A percentile compares a stretch with the other conserved stretches of the same genome.
Evolutionary conservation across 2,329 filamentous ascomycete species (phyloP).

Genomic region (Penicillium sp.): DNA sequence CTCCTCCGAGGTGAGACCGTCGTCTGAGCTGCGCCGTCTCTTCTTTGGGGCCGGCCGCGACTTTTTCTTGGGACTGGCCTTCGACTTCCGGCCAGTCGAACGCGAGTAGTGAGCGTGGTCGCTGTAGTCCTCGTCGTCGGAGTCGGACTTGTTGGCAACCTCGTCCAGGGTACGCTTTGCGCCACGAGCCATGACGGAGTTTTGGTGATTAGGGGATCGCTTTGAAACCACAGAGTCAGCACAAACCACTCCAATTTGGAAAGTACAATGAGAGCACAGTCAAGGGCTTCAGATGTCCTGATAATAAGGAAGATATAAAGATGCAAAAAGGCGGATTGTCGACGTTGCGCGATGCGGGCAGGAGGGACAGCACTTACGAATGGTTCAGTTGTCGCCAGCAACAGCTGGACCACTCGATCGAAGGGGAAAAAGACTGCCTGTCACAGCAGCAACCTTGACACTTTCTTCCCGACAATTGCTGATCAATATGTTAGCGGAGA

Average conservation of each 20-base stretch:
- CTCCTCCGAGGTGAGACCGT: conserved; percentile 42
- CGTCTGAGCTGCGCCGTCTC: conserved; percentile 50
- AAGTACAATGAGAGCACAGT: not conserved
- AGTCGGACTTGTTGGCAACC: conserved; percentile 45
- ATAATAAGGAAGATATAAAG: not conserved
- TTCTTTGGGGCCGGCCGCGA: conserved; percentile 38
- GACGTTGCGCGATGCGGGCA: conserved; percentile 7
- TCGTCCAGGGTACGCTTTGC: conserved; percentile 47
- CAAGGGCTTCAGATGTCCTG: no score
- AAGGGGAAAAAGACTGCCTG: not conserved
- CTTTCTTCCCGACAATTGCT: conserved; percentile 19
- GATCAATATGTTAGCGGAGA: conserved; percentile 15
- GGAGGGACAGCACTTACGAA: conserved; percentile 10
- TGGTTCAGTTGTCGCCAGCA: conserved; percentile 12
- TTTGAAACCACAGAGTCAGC: conserved; percentile 10
- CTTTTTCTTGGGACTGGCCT: conserved; percentile 34
- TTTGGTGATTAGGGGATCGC: conserved; percentile 8
- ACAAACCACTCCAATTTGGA: not conserved
- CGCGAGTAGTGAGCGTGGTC: conserved; percentile 35
- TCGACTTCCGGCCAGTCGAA: conserved; percentile 31
- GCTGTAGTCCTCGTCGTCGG: conserved; percentile 47
- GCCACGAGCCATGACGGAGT: conserved; percentile 33
- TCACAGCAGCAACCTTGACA: not conserved
- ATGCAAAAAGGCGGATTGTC: not conserved
- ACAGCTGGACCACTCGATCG: conserved; percentile 10